These are phyloP conservation scores for rapeseed (Brassica napus) DNA, from an alignment of 345 rosid species.

Conservation along the genomic window DNA sequence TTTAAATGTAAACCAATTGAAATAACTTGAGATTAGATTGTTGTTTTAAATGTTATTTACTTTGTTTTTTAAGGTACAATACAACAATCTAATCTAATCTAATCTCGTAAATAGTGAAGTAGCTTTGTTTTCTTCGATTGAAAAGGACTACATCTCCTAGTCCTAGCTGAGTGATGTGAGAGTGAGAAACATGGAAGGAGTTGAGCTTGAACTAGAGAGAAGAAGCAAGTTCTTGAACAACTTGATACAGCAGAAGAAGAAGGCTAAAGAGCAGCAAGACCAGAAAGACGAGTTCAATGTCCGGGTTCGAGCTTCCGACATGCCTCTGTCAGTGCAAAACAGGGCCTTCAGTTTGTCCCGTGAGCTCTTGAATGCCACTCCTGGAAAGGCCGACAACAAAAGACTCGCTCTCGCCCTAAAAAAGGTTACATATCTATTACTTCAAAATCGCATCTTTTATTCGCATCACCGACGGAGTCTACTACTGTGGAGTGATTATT, in stretches of 20 bases:
- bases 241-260: constrained; percentile 93
- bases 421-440: constrained; percentile 47
- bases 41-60: not conserved
- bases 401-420: constrained; percentile 93
- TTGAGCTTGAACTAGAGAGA: constrained; percentile 86
- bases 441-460: not conserved
- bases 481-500: not conserved
- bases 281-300: constrained; percentile 57
- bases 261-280: constrained; percentile 63
- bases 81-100: too few species aligned
- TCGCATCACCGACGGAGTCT: not conserved
- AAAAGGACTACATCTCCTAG: not conserved
- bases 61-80: too few species aligned
- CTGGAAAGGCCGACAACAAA: constrained; percentile 82
- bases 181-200: constrained; percentile 59
- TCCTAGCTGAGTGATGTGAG: constrained; percentile 35
- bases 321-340: constrained; percentile 70
- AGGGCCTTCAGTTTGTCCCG: constrained; percentile 78
- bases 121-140: constrained; percentile 21
- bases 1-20: not conserved
- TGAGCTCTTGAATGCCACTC: constrained; percentile 69
- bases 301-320: constrained; percentile 84
- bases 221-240: constrained; percentile 85
- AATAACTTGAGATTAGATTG: not conserved
- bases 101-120: not conserved